Evolutionary conservation across 768 basidiomycete genomes (phyloP).

Genomic region (Amanita pseudoporphyria): DNA sequence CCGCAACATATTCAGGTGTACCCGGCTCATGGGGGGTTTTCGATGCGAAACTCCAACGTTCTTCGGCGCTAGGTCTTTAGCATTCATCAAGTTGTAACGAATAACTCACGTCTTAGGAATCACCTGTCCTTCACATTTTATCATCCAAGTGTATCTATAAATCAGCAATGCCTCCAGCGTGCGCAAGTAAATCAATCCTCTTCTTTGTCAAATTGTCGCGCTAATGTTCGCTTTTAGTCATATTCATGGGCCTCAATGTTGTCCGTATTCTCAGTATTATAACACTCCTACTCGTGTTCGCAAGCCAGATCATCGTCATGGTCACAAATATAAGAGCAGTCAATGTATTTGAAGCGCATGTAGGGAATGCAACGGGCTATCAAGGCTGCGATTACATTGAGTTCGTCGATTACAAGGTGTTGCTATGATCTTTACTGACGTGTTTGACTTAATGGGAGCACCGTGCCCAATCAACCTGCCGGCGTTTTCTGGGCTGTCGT

Average conservation of each 20-base stretch:
- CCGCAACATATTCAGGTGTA: no score
- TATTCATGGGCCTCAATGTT: conserved; percentile 70
- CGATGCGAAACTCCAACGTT: no score
- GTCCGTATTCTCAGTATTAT: conserved; percentile 70
- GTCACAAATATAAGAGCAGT: conserved; percentile 71
- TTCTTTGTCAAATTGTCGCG: neutral
- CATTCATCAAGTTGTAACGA: conserved; percentile 1
- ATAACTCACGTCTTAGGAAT: neutral
- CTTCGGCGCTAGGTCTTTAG: conserved; percentile 4
- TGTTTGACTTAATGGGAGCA: conserved; percentile 41
- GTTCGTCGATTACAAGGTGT: conserved; percentile 26
- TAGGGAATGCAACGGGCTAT: conserved; percentile 23
- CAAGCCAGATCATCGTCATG: conserved; percentile 64
- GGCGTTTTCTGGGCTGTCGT: conserved; percentile 90
- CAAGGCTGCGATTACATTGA: conserved; percentile 75
- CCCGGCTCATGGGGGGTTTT: no score
- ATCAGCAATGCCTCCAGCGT: conserved; percentile 2
- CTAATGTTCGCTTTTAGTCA: conserved; percentile 18
- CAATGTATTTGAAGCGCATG: conserved; percentile 46
- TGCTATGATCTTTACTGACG: neutral
- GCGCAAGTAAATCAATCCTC: neutral
- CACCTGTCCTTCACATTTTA: neutral
- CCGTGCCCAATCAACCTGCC: conserved; percentile 89
- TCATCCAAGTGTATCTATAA: neutral
- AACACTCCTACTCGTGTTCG: conserved; percentile 35